Evolutionary conservation across 495 filamentous ascomycete genomes (phyloP).

Genomic region (Neurospora sp.): DNA sequence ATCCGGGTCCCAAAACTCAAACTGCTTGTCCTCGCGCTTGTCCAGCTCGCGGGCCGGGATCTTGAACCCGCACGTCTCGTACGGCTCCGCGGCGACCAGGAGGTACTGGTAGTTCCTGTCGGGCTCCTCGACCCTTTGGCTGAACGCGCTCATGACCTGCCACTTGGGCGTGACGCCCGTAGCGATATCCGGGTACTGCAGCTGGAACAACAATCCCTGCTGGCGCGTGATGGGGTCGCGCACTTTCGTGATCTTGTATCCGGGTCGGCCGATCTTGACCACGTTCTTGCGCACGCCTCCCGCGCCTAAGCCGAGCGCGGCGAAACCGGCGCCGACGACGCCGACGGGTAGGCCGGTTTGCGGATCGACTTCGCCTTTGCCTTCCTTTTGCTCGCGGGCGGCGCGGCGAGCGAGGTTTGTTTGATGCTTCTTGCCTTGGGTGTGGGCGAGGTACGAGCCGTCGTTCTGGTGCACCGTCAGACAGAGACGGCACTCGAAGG

Average conservation of each 20-base stretch:
- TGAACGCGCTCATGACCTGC: conserved; percentile 93
- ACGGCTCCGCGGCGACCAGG: conserved; percentile 91
- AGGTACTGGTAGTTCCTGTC: conserved; percentile 93
- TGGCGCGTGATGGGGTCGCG: conserved; percentile 85
- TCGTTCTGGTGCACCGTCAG: conserved; percentile 99
- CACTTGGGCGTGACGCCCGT: conserved; percentile 67
- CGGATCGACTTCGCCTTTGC: conserved; percentile 55
- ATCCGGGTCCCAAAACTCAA: conserved; percentile 93
- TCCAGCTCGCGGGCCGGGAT: conserved; percentile 92
- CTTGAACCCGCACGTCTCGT: conserved; percentile 96
- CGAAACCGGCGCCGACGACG: conserved; percentile 60
- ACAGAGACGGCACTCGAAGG: conserved; percentile 95
- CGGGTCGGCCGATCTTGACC: conserved; percentile 95
- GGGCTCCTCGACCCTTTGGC: conserved; percentile 91
- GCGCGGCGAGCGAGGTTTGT: conserved; percentile 97
- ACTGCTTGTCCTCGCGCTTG: conserved; percentile 73
- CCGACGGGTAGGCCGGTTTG: conserved; percentile 67
- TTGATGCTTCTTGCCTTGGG: conserved; percentile 97
- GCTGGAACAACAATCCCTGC: conserved; percentile 82
- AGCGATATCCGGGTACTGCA: conserved; percentile 89
- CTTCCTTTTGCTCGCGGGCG: conserved; percentile 87
- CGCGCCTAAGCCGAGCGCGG: conserved; percentile 24
- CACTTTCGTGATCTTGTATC: conserved; percentile 96
- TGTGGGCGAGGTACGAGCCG: conserved; percentile 97
- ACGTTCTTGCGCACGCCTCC: conserved; percentile 64